Evolutionary conservation across 768 basidiomycete species (phyloP).

Genomic region (Coprinopsis strossmayeri): DNA sequence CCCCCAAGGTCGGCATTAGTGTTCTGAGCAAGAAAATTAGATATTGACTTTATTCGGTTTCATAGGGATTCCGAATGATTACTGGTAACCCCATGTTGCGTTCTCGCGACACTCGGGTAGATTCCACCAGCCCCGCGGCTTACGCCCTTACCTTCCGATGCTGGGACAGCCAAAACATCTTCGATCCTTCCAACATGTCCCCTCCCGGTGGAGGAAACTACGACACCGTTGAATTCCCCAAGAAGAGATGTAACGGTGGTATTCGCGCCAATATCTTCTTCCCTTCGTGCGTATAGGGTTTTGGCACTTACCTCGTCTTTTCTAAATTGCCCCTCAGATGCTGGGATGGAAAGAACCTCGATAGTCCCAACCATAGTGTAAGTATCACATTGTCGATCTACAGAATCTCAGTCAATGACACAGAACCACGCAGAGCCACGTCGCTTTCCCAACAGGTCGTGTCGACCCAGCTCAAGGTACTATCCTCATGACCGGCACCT

Average conservation of each 20-base stretch:
- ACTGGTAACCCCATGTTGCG: slow-evolving; percentile 8
- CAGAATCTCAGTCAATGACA: no score
- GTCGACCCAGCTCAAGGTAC: slow-evolving; percentile 2
- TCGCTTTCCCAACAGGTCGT: slow-evolving; percentile 7
- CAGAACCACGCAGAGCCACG: slow-evolving; percentile 8
- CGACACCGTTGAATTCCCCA: slow-evolving; percentile 9
- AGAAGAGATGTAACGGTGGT: slow-evolving; percentile 5
- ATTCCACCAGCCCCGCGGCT: slow-evolving; percentile 2
- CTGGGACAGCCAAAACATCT: slow-evolving; percentile 3
- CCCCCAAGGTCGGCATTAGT: slow-evolving; percentile 7
- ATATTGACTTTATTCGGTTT: background rate
- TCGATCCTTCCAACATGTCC: slow-evolving; percentile 4
- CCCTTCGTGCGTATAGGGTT: slow-evolving; percentile 3
- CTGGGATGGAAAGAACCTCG: slow-evolving; percentile 3
- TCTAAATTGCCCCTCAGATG: background rate
- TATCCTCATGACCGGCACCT: slow-evolving; percentile 7
- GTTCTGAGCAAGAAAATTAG: background rate
- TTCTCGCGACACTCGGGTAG: background rate
- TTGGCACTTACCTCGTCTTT: background rate
- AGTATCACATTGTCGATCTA: background rate
- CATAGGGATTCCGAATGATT: slow-evolving; percentile 7
- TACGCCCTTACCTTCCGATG: slow-evolving; percentile 7
- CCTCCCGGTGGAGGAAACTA: slow-evolving; percentile 8
- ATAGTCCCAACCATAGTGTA: slow-evolving; percentile 1
- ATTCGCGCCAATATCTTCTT: slow-evolving; percentile 11